These are phyloP conservation scores for Suhomyces wounanorum DNA, from an alignment of 1,139 yeast species.

Conservation along the genomic window DNA sequence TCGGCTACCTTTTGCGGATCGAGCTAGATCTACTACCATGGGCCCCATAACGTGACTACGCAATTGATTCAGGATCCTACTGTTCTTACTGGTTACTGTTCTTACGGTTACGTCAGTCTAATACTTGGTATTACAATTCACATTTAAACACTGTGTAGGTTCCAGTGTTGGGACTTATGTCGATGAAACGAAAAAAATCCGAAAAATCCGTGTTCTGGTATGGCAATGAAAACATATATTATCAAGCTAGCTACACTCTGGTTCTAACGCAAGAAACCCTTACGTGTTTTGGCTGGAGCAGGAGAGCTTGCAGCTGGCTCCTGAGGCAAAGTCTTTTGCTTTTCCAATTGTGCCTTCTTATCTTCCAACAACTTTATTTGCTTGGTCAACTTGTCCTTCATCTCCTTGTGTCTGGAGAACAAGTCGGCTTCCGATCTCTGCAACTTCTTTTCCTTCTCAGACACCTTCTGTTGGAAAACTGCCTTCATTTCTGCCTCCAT, in stretches of 20 bases:
- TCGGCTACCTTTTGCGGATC: too few species aligned
- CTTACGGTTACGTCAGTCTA: too few species aligned
- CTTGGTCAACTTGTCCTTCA: conserved; percentile 90
- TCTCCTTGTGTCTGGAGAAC: conserved; percentile 92
- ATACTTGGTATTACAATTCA: too few species aligned
- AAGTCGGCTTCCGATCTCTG: conserved; percentile 97
- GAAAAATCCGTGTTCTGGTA: neutral
- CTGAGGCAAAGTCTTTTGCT: conserved; percentile 49
- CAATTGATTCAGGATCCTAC: too few species aligned
- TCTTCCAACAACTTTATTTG: conserved; percentile 91
- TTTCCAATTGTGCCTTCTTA: conserved; percentile 81
- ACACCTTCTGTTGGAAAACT: conserved; percentile 94
- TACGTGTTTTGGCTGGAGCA: conserved; percentile 54
- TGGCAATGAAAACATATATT: conserved; percentile 4
- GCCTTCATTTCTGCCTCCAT: conserved; percentile 97
- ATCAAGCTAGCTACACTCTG: neutral
- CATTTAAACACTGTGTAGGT: too few species aligned
- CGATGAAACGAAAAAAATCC: too few species aligned
- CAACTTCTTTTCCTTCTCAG: conserved; percentile 95
- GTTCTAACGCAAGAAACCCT: conserved; percentile 59
- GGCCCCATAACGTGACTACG: too few species aligned
- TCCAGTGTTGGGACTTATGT: too few species aligned
- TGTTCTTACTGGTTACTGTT: too few species aligned
- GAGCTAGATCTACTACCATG: too few species aligned
- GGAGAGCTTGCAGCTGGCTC: conserved; percentile 40